Percentiles rank a stretch among this genome's conserved stretches.
Conservation (phyloP, 805 yeast species). For the Zygoascus flipseniorum region DNA sequence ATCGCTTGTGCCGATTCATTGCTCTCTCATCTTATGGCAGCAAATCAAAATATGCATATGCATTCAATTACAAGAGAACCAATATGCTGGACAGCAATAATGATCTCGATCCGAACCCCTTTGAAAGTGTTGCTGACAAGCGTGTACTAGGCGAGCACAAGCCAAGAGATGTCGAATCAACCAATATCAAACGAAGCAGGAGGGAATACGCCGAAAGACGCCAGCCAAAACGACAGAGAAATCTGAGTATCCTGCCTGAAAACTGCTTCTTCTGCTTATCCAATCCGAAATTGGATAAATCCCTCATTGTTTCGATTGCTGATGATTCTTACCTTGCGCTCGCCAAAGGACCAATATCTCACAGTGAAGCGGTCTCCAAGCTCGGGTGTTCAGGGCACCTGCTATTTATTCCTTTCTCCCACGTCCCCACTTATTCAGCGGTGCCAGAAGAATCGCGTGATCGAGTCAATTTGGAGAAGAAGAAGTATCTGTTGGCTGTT, state of each 20-base stretch:
- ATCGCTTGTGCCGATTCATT: conserved; percentile 41
- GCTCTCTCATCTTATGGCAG: conserved; percentile 54
- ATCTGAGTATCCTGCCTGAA: conserved; percentile 39
- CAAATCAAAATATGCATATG: conserved; percentile 64
- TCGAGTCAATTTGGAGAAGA: conserved; percentile 33
- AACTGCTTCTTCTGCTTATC: conserved; percentile 78
- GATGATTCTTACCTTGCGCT: conserved; percentile 57
- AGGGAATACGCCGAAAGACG: background rate
- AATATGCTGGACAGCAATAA: background rate
- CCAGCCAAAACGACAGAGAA: background rate
- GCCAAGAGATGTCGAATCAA: background rate
- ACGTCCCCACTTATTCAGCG: conserved; percentile 40
- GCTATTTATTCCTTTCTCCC: conserved; percentile 70
- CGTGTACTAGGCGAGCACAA: background rate
- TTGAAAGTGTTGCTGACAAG: background rate
- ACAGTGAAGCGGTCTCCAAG: conserved; percentile 33
- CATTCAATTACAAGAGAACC: conserved; percentile 38
- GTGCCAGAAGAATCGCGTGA: conserved; percentile 29
- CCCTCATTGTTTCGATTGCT: conserved; percentile 74
- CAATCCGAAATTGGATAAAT: conserved; percentile 67
- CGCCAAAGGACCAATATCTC: conserved; percentile 79
- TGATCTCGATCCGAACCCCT: background rate
- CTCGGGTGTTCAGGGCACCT: conserved; percentile 72
- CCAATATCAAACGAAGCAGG: background rate
- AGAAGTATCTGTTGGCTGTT: conserved; percentile 39